A percentile compares a stretch with the other conserved stretches of the same genome.
Evolutionary conservation across 192 early-diverging fungal species (phyloP).

Genomic region (Coemansia reversa): DNA sequence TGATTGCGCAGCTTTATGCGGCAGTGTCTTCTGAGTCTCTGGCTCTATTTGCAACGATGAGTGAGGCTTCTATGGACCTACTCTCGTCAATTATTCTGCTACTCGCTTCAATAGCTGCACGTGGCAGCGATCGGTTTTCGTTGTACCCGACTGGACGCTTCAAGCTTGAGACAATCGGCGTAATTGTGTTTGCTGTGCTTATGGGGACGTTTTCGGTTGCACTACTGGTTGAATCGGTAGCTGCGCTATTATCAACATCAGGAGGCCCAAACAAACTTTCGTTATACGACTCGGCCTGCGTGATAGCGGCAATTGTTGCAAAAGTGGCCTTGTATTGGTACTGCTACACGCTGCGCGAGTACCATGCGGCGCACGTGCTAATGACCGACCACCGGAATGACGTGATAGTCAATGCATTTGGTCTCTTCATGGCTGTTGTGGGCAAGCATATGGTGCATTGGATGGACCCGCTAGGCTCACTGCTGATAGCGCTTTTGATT

Average conservation of each 20-base stretch:
- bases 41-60: constrained; percentile 77
- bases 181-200: constrained; percentile 75
- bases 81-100: constrained; percentile 65
- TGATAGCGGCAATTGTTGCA: constrained; percentile 59
- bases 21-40: constrained; percentile 73
- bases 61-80: constrained; percentile 80
- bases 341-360: constrained; percentile 61
- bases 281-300: constrained; percentile 54
- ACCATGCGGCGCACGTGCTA: constrained; percentile 60
- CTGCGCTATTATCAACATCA: constrained; percentile 54
- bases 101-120: constrained; percentile 62
- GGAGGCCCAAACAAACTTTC: constrained; percentile 54
- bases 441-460: constrained; percentile 62
- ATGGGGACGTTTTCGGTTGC: constrained; percentile 73
- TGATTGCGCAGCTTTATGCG: constrained; percentile 66
- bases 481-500: constrained; percentile 68
- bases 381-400: constrained; percentile 77
- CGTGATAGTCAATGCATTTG: constrained; percentile 69
- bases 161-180: constrained; percentile 74
- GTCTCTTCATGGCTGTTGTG: constrained; percentile 64
- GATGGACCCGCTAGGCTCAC: constrained; percentile 73
- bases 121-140: constrained; percentile 58
- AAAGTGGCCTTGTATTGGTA: constrained; percentile 69
- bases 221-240: constrained; percentile 66
- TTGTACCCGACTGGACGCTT: constrained; percentile 76